Percentiles rank a stretch among this genome's conserved stretches.
phyloP scores from a whole-genome alignment of 768 basidiomycete genomes.

The Mycena indigotica region DNA sequence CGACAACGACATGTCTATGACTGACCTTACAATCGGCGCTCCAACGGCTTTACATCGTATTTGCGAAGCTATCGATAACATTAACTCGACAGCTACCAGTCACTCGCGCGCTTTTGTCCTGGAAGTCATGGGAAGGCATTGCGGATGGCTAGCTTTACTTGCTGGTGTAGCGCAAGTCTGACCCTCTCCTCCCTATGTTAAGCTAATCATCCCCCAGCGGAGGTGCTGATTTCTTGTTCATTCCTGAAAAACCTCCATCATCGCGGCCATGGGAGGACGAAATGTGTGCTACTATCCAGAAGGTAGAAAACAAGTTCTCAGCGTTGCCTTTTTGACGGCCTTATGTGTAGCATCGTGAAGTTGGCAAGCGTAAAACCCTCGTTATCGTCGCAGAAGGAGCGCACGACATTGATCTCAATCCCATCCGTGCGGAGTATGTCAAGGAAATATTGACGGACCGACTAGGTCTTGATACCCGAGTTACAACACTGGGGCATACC shows the following conservation, averaged over 20 bases:
- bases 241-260: slow-evolving; percentile 88
- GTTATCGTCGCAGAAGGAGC: slow-evolving; percentile 99
- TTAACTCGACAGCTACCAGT: slow-evolving; percentile 93
- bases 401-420: slow-evolving; percentile 81
- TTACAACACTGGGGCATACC: slow-evolving; percentile 95
- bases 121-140: slow-evolving; percentile 99
- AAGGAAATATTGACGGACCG: slow-evolving; percentile 86
- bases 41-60: slow-evolving; percentile 95
- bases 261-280: slow-evolving; percentile 83
- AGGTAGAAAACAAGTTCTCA: slow-evolving; percentile 48
- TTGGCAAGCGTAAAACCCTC: slow-evolving; percentile 97
- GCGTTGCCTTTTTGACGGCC: not conserved
- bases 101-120: slow-evolving; percentile 98
- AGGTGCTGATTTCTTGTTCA: slow-evolving; percentile 97
- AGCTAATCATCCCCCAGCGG: slow-evolving; percentile 44
- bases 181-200: not conserved
- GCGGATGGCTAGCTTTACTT: slow-evolving; percentile 96
- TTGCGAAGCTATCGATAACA: slow-evolving; percentile 97
- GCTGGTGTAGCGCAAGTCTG: slow-evolving; percentile 81
- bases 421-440: slow-evolving; percentile 90
- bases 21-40: slow-evolving; percentile 95
- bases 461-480: slow-evolving; percentile 90
- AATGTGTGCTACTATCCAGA: slow-evolving; percentile 84
- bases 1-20: slow-evolving; percentile 99
- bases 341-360: slow-evolving; percentile 71